Evolutionary conservation across 768 basidiomycete species (phyloP), one percentile per base, ranked within the genome.

Genomic region (Lepiota brunneoincarnata): DNA sequence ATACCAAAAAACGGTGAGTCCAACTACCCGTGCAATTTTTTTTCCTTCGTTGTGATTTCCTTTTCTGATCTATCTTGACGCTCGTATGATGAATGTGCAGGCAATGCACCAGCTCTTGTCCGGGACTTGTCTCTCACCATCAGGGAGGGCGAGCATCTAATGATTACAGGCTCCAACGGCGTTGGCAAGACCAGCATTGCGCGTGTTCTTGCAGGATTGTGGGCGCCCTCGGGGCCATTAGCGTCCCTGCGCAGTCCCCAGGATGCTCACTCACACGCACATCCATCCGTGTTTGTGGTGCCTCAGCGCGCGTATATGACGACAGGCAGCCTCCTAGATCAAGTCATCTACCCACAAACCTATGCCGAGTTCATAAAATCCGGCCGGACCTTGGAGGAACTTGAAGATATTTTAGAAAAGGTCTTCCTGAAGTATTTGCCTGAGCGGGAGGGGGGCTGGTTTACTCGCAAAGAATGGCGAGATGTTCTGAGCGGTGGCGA

Each of bases 401-500:
- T 98, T 28, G 81, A 85, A 69, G 75, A 75, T 51, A 93, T 97
- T 26, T 70, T 98, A 56, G 80, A 87, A 61, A 82, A 83, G 57
- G 94, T 88, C 10, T 91, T 91, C 69, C 67, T 98, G 58, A 87
- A 78, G 15, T 98, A 98, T 66, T 67, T 98, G 20, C 89, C 92
- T 2, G 79, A 80, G 41, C 72, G 96, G 23, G 96, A 97, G 67
- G 95, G 96, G 0, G 94, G 95, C 0, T 91, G 92, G 84, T 76
- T 75, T 56, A 88, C 92, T 23, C 73, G 87, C 64, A 98, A 97
- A 70, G 95, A 98, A 68, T 98, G 95, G 95, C 81, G 93, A 58
- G 93, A 97, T 70, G 92, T 98, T 41, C 72, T 96, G 63, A 94
- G 92, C 61, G 96, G 96, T 0, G 96, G 96, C 0, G 96, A 98